Evolutionary conservation across 306 rosid genomes (phyloP), one percentile per base, ranked within the genome.

Genomic region (Morella rubra): DNA sequence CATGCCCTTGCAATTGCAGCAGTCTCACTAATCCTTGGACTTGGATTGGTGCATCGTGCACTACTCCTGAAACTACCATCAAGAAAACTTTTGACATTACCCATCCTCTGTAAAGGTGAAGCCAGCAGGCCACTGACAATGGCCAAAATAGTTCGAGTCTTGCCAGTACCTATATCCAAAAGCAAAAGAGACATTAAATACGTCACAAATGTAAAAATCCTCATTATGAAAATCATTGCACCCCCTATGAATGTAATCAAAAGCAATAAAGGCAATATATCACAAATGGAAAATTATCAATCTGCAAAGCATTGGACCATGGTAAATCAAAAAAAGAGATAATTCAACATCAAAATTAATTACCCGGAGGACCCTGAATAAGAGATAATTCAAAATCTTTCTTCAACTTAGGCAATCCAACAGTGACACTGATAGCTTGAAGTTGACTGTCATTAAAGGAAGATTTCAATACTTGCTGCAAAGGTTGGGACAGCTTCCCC

Each of bases 351-450:
- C 82, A 24, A 24, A 24, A 24, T 24, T 24, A 24, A 24, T 24
- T 80, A 95, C 98, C 98, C 79, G 98, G 98, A 80, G 98, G 98
- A 78, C 98, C 98, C 93, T 95, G 98, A 87, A 95, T 86, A 76
- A 95, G 97, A 56, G 96, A 92, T 79, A 95, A 83, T 54, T 89
- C 92, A 75, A 75, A 80, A 77, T 81, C 82, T 77, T 83, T 90
- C 78, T 77, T 88, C 64, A 76, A 37, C 75, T 82, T 89, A 37
- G 80, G 79, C 55, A 65, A 78, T 81, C 91, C 84, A 79, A 81
- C 82, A 70, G 97, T 81, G 85, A 73, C 76, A 84, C 93, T 86
- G 37, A 92, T 88, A 45, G 98, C 98, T 79, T 84, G 92, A 82
- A 95, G 96, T 81, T 95, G 98, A 82, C 88, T 84, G 47, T 72